Base-by-base conservation (phyloP, 1,284 basidiomycete genomes). In the Sanghuangporus weigelae region DNA sequence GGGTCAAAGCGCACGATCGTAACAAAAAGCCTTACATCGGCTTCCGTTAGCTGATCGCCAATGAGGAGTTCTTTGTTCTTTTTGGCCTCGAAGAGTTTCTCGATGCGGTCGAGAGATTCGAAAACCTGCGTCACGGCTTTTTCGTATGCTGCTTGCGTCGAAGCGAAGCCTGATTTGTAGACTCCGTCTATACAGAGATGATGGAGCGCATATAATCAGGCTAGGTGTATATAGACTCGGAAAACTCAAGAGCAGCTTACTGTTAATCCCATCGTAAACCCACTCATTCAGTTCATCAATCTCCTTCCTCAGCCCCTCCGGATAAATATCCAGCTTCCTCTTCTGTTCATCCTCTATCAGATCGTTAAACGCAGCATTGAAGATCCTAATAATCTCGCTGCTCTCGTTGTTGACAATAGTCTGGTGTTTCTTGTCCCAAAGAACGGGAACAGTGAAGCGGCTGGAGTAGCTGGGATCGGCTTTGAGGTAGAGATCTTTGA, bases 381-480 rank as follows among this genome's bases (percentile, higher is more conserved):
- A 84, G 53, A 95, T 92, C 60, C 96, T 88, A 70, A 98, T 95
- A 71, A 98, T 95, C 76, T 97, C 95, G 0, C 90, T 88, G 67
- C 89, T 92, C 74, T 98, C 95, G 75, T 97, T 99, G 79, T 93
- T 97, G 62, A 99, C 97, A 68, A 99, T 92, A 42, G 92, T 94
- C 63, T 89, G 77, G 46, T 75, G 79, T 76, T 97, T 92, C 79
- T 89, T 96, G 79, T 98, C 97, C 93, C 95, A 99, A 1, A 98
- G 79, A 56, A 96, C 78, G n/a, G 96, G 96, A 2, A 96, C 93
- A 3, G 94, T 93, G 79, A 92, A 95, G 58, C 89, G 82, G 60
- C 89, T 89, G 10, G 70, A 67, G 68, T 92, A 95, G 58, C 85
- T 72, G 1, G 89, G 87, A 66, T 94, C 79, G 0, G 86, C 92